Evolutionary conservation across 768 basidiomycete genomes (phyloP), one percentile per base, ranked within the genome.

Genomic region (Leccinum imitatum): DNA sequence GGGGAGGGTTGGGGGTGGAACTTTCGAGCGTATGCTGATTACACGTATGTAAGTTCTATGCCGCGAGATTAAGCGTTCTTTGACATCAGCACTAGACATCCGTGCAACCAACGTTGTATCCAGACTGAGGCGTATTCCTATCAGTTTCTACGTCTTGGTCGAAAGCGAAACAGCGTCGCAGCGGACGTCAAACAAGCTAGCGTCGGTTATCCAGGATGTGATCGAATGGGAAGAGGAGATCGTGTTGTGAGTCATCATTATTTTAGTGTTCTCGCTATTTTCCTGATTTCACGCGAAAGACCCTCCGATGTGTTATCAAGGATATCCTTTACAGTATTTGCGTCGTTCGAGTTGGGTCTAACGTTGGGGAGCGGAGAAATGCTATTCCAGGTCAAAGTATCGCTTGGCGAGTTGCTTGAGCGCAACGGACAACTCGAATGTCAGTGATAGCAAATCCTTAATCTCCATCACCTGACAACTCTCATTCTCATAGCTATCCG

Each of bases 311-410:
- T 10, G 27, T 44, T 41, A 35, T 23, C 15, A 5, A 35, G 25
- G 27, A 53, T 62, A 23, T 11, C 4, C 8, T 51, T 62, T 39
- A 30, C 41, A 10, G 41, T 60, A 0, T 14, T 41, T 53, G 61
- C 61, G 5, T 60, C 61, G 13, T 62, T 47, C 39, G 59, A 62
- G 25, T 19, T 53, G n/a, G 50, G 46, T 10, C 54, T 50, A 3
- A 53, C 37, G 21, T 21, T 60, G 11, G 59, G 59, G 11, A 59
- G 44, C 3, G 61, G 61, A 47, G 61, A 62, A 23, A 3, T 48
- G 10, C 33, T 62, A 3, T 48, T 25, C 21, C 44, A 11, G 46
- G 44, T 46, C 10, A 21, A 62, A 53, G 35, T 6, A 8, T 21
- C 14, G 5, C n/a, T 55, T 8, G 54, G 30, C 17, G 50, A 31